Conservation (phyloP, 163 green algal genomes). For the Scenedesmus sp. region DNA sequence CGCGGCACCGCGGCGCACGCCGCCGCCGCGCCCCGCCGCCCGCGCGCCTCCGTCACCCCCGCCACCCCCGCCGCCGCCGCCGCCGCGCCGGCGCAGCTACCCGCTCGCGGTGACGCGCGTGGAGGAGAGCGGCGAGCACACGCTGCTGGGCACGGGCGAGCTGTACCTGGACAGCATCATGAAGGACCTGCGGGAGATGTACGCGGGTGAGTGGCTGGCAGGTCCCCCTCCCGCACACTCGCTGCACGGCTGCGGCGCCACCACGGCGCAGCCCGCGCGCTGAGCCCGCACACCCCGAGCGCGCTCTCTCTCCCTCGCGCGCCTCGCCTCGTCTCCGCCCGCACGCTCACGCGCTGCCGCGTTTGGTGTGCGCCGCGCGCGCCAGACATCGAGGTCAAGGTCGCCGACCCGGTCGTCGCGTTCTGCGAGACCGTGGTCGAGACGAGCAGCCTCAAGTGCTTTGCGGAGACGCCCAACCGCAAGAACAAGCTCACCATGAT, state of each 20-base stretch:
- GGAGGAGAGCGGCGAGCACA: conserved; percentile 98
- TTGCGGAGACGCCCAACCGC: conserved; percentile 96
- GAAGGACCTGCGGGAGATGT: conserved; percentile 94
- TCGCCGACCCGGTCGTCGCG: conserved; percentile 90
- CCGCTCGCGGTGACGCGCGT: conserved; percentile 91
- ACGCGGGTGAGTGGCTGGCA: conserved; percentile 69
- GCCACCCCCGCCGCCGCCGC: too few relatives aligned
- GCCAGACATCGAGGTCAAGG: conserved; percentile 95
- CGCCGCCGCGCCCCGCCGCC: too few relatives aligned
- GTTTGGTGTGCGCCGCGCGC: not conserved
- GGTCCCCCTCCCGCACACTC: too few relatives aligned
- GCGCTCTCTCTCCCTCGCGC: too few relatives aligned
- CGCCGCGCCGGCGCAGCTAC: conserved; percentile 88
- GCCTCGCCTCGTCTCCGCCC: too few relatives aligned
- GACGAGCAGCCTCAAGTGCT: conserved; percentile 94
- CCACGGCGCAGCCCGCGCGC: too few relatives aligned
- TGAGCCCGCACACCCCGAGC: too few relatives aligned
- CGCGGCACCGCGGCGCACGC: too few relatives aligned
- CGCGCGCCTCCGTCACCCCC: too few relatives aligned
- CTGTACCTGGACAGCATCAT: conserved; percentile 98
- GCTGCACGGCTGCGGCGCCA: too few relatives aligned
- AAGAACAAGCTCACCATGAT: conserved; percentile 98
- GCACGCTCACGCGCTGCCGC: not conserved
- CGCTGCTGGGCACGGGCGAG: conserved; percentile 96
- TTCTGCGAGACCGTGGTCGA: conserved; percentile 99